Evolutionary conservation across 345 rosid species (phyloP).

Genomic region (Eucalyptus fibrosa): DNA sequence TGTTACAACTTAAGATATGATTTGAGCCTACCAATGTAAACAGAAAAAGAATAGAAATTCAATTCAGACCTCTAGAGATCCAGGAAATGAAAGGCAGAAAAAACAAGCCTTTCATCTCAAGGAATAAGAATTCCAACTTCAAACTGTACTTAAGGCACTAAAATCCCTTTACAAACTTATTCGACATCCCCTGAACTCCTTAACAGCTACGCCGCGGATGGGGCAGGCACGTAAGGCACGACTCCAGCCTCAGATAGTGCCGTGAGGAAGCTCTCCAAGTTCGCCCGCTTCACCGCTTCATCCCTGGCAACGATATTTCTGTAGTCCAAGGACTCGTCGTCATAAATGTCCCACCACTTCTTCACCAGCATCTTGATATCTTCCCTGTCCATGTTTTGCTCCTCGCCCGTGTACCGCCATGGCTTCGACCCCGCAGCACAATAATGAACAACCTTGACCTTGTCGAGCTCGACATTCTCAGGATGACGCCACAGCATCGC

Average conservation of each 20-base stretch:
- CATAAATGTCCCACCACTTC: slow-evolving; percentile 39
- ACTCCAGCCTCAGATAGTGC: not conserved
- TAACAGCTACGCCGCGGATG: not conserved
- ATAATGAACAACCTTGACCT: slow-evolving; percentile 33
- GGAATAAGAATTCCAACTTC: not conserved
- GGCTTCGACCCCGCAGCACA: slow-evolving; percentile 52
- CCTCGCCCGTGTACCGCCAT: slow-evolving; percentile 44
- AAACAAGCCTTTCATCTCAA: not conserved
- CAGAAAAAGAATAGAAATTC: not conserved
- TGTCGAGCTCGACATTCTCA: slow-evolving; percentile 17
- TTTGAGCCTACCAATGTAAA: not conserved
- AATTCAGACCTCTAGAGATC: not conserved
- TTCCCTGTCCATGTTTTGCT: slow-evolving; percentile 34
- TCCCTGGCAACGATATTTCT: not conserved
- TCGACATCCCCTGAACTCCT: not conserved
- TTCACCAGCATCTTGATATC: slow-evolving; percentile 30
- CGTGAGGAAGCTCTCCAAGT: slow-evolving; percentile 1
- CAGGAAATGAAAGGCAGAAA: not conserved
- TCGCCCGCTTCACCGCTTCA: not conserved
- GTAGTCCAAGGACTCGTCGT: slow-evolving; percentile 31
- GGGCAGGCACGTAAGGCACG: not conserved
- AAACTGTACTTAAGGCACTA: not conserved
- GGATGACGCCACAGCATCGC: slow-evolving; percentile 56
- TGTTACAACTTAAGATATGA: not conserved
- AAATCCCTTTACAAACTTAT: not conserved